Evolutionary conservation across 1,139 yeast genomes (phyloP).

Genomic region (Debaryomyces psychrophilus): DNA sequence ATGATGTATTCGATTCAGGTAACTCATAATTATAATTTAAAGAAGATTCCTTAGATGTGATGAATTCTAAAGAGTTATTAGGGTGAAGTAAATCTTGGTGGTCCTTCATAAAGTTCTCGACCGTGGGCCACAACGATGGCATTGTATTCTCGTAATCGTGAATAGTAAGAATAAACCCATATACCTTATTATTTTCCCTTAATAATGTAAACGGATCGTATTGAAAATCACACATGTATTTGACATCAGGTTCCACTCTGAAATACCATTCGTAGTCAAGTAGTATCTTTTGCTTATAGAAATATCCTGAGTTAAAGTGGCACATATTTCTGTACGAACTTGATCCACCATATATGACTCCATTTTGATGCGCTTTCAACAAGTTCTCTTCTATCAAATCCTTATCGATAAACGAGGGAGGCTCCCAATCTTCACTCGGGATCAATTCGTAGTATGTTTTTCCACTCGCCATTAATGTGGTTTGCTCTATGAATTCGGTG

Average conservation of each 20-base stretch:
- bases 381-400: constrained; percentile 31
- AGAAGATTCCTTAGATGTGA: constrained; percentile 61
- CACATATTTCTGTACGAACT: constrained; percentile 52
- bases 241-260: constrained; percentile 51
- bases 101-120: constrained; percentile 61
- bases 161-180: constrained; percentile 49
- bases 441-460: constrained; percentile 53
- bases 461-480: constrained; percentile 86
- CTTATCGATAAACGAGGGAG: constrained; percentile 42
- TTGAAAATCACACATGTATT: constrained; percentile 52
- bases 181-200: constrained; percentile 37
- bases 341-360: constrained; percentile 45
- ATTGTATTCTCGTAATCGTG: constrained; percentile 51
- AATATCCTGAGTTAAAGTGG: constrained; percentile 51
- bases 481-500: constrained; percentile 50
- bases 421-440: constrained; percentile 47
- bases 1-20: constrained; percentile 47
- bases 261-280: constrained; percentile 49
- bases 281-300: constrained; percentile 44
- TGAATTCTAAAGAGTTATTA: constrained; percentile 68
- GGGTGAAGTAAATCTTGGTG: constrained; percentile 68
- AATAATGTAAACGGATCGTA: constrained; percentile 48
- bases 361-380: constrained; percentile 22
- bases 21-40: constrained; percentile 26
- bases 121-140: constrained; percentile 79